phyloP scores from a whole-genome alignment of 2,329 filamentous ascomycete species.

The Trichoderma gracile region DNA sequence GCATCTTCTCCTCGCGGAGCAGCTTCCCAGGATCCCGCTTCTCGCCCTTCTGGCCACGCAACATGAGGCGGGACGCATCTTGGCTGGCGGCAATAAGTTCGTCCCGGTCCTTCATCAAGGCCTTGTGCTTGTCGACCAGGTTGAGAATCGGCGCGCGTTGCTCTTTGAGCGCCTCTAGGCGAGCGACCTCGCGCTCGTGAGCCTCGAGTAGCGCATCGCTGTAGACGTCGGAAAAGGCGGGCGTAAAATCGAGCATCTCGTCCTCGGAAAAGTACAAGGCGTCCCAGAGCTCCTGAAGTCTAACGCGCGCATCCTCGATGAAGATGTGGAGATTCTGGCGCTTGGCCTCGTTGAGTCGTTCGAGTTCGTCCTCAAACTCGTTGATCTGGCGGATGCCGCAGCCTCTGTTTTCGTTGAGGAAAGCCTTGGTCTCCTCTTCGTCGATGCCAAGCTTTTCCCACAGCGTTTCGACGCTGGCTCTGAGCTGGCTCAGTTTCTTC shows the following conservation, averaged over 20 bases:
- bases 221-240: slow-evolving; percentile 95
- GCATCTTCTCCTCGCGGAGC: slow-evolving; percentile 95
- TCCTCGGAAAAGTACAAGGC: slow-evolving; percentile 92
- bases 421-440: slow-evolving; percentile 77
- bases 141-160: slow-evolving; percentile 83
- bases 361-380: slow-evolving; percentile 90
- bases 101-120: slow-evolving; percentile 80
- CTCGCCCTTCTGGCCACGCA: slow-evolving; percentile 88
- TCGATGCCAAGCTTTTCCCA: slow-evolving; percentile 89
- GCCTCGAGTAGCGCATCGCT: slow-evolving; percentile 93
- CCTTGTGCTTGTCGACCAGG: slow-evolving; percentile 80
- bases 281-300: slow-evolving; percentile 95
- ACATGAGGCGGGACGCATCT: slow-evolving; percentile 90
- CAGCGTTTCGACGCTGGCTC: slow-evolving; percentile 73
- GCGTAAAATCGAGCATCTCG: slow-evolving; percentile 97
- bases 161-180: slow-evolving; percentile 78
- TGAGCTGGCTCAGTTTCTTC: slow-evolving; percentile 73
- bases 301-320: slow-evolving; percentile 88
- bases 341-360: slow-evolving; percentile 86
- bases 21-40: slow-evolving; percentile 92
- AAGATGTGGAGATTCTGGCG: slow-evolving; percentile 93
- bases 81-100: slow-evolving; percentile 88
- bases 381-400: slow-evolving; percentile 91
- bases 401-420: slow-evolving; percentile 83
- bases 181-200: slow-evolving; percentile 85